Evolutionary conservation across 148 eudicot species (phyloP), one percentile per base, ranked within the genome.

Genomic region (Talinum fruticosum): DNA sequence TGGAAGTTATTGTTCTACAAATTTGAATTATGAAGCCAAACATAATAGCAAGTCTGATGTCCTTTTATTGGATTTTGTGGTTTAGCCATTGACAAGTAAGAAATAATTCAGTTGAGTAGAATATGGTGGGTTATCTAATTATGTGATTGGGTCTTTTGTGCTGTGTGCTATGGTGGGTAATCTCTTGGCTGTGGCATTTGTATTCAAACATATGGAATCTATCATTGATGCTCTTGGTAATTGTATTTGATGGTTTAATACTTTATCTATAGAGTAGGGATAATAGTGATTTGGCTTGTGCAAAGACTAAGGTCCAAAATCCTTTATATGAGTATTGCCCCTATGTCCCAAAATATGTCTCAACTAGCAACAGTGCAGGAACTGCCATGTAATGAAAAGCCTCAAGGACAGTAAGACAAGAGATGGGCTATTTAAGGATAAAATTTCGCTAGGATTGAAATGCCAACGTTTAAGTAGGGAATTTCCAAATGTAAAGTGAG

Each of bases 221-320:
- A 66, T 34, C n/a, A 34, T 18, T 34, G 21, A 1, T 35, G 72
- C 71, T 65, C 19, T 64, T 29, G 71, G 30, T 45, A 4, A 5
- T 6, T 41, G 30, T 45, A 4, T 13, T 6, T 41, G 36, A 75
- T 41, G 69, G 59, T 41, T 75, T 75, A 30, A 16, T n/a, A n/a
- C n/a, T n/a, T n/a, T n/a, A n/a, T 75, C 66, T 12, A 75, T 30
- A 28, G n/a, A 44, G 66, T 44, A 75, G 61, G 30, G 28, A 68
- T 23, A n/a, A 65, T 44, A 2, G 35, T 65, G 71, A 41, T 41
- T 75, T 6, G 29, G 21, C 30, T 37, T 14, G 16, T 29, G 35
- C 65, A 47, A 67, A 12, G 4, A 13, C 5, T 44, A 66, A 30
- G 30, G 45, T 45, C 71, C 4, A 66, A 34, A 45, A 15, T 13